phyloP scores from a whole-genome alignment of 768 basidiomycete species.

The Boletus huronensis region DNA sequence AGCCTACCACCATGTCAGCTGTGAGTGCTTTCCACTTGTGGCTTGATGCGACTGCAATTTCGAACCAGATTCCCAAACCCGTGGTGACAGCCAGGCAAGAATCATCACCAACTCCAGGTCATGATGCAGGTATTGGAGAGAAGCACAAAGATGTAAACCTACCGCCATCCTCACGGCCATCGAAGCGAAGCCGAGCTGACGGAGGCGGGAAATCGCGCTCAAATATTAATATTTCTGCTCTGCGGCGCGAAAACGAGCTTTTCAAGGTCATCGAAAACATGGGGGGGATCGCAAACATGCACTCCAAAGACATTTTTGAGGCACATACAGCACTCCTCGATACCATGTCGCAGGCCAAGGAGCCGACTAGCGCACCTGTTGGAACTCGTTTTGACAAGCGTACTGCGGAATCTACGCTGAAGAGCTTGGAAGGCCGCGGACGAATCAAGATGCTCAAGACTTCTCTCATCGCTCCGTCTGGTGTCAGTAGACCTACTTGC shows the following conservation, averaged over 20 bases:
- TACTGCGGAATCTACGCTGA: conserved; percentile 58
- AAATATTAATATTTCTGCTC: conserved; percentile 68
- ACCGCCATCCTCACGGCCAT: conserved; percentile 10
- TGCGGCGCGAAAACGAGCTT: conserved; percentile 80
- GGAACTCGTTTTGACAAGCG: conserved; percentile 73
- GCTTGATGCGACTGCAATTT: background rate
- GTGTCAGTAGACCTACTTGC: conserved; percentile 53
- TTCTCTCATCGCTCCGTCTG: conserved; percentile 54
- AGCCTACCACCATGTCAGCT: background rate
- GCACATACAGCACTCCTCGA: conserved; percentile 64
- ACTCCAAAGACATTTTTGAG: conserved; percentile 67
- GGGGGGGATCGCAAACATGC: conserved; percentile 65
- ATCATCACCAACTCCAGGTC: background rate
- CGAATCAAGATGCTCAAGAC: conserved; percentile 71
- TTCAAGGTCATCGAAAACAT: conserved; percentile 58
- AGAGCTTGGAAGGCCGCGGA: conserved; percentile 59
- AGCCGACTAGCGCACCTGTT: conserved; percentile 64
- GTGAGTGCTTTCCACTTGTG: conserved; percentile 1
- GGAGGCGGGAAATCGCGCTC: conserved; percentile 20
- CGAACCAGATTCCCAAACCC: background rate
- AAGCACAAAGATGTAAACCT: conserved; percentile 13
- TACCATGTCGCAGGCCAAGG: conserved; percentile 52
- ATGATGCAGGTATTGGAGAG: background rate
- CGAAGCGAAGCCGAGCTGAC: conserved; percentile 21
- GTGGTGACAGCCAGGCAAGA: background rate